These are phyloP conservation scores for Leishmania guyanensis DNA, from an alignment of 208 protist genomes.

Conservation along the genomic window DNA sequence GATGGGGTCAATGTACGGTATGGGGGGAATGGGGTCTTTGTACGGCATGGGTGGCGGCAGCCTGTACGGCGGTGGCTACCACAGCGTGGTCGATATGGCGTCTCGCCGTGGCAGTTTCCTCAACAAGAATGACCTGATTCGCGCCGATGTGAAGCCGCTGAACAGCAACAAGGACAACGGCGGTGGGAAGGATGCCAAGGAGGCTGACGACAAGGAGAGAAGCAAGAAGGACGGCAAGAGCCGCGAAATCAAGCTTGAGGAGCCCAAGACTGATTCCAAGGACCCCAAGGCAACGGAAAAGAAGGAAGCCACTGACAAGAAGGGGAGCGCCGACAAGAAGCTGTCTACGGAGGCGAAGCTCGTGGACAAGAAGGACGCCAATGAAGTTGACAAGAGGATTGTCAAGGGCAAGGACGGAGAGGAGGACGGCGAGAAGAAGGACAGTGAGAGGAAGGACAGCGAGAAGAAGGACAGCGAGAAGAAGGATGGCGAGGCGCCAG, in stretches of 20 bases:
- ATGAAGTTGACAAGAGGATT: slow-evolving; percentile 11
- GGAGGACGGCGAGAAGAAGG: not conserved
- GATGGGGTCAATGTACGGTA: slow-evolving; percentile 33
- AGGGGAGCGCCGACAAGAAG: slow-evolving; percentile 15
- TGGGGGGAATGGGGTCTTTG: slow-evolving; percentile 44
- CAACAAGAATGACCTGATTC: slow-evolving; percentile 60
- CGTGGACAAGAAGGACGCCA: slow-evolving; percentile 10
- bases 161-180: slow-evolving; percentile 16
- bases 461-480: slow-evolving; percentile 19
- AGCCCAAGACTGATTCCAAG: slow-evolving; percentile 24
- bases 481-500: slow-evolving; percentile 18
- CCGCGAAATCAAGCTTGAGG: slow-evolving; percentile 5
- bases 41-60: slow-evolving; percentile 54
- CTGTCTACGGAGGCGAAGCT: slow-evolving; percentile 10
- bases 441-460: not conserved
- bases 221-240: slow-evolving; percentile 16
- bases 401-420: not conserved
- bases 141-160: slow-evolving; percentile 57
- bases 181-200: slow-evolving; percentile 11
- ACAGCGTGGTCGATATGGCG: slow-evolving; percentile 62
- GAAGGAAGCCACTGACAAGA: slow-evolving; percentile 20
- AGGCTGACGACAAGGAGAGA: slow-evolving; percentile 3
- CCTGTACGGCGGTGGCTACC: slow-evolving; percentile 40
- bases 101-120: slow-evolving; percentile 69
- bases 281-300: slow-evolving; percentile 16